Percentiles rank a stretch among this genome's conserved stretches.
phyloP scores from a whole-genome alignment of 495 filamentous ascomycete genomes.

The Pyronema omphalodes region DNA sequence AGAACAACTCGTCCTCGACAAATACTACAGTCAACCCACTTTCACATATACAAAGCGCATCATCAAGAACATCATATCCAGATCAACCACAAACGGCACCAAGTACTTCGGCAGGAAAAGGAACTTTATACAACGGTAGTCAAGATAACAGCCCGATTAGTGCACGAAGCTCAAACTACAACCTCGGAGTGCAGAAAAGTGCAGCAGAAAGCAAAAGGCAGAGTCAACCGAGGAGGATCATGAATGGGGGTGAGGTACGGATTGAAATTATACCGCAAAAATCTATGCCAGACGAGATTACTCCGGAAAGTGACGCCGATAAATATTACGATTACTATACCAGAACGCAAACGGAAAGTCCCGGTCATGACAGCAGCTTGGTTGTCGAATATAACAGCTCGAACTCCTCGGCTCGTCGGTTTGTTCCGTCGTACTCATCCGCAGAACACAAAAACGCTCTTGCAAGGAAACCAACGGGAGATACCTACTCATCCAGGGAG shows the following conservation, averaged over 20 bases:
- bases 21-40: conserved; percentile 4
- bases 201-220: no score
- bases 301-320: background rate
- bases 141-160: background rate
- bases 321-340: conserved; percentile 7
- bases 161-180: background rate
- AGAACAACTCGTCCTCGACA: conserved; percentile 2
- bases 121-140: background rate
- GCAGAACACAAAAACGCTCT: background rate
- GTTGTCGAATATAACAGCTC: background rate
- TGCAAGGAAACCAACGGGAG: conserved; percentile 3
- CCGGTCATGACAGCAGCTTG: background rate
- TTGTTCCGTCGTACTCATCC: background rate
- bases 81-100: background rate
- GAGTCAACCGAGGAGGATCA: conserved; percentile 4
- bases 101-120: background rate
- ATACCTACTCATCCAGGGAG: conserved; percentile 13
- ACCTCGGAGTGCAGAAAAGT: background rate
- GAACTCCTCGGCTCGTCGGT: background rate
- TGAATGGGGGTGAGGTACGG: conserved; percentile 20
- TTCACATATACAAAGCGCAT: background rate
- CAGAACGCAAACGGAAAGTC: background rate
- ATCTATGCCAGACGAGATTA: background rate
- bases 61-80: background rate
- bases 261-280: conserved; percentile 18